Conservation (phyloP, 2,329 filamentous ascomycete species). For the Dactylellina drechsleri region DNA sequence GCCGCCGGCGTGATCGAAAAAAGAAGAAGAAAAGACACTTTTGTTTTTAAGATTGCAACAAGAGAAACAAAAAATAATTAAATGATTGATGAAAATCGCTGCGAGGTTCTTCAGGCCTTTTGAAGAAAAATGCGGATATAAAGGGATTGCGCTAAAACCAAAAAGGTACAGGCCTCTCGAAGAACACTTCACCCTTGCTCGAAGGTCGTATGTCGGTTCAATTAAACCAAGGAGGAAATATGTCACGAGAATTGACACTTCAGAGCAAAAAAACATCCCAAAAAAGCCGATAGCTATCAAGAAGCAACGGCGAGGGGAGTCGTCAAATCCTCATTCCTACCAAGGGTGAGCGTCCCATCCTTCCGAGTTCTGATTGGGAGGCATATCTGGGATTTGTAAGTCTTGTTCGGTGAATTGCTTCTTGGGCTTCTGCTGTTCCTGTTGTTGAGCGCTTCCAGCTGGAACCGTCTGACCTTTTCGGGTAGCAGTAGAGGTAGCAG, state of each 20-base stretch:
- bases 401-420: slow-evolving; percentile 35
- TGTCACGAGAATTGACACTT: no score
- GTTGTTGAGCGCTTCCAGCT: slow-evolving; percentile 3
- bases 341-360: slow-evolving; percentile 52
- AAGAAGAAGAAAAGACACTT: slow-evolving; percentile 22
- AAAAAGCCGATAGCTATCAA: no score
- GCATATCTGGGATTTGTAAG: slow-evolving; percentile 45
- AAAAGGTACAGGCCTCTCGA: neutral
- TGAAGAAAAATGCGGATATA: neutral
- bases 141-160: slow-evolving; percentile 16
- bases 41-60: slow-evolving; percentile 1
- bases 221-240: no score
- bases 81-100: neutral
- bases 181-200: no score
- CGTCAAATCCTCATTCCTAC: slow-evolving; percentile 23
- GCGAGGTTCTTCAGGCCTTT: neutral
- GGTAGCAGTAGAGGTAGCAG: slow-evolving; percentile 17
- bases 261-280: no score
- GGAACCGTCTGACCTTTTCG: slow-evolving; percentile 2
- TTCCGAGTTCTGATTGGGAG: slow-evolving; percentile 21
- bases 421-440: slow-evolving; percentile 24
- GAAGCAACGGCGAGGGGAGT: no score
- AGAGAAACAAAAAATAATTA: slow-evolving; percentile 10
- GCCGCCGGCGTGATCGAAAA: neutral
- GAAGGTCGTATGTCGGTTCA: neutral